These are phyloP conservation scores for Suillus brevipes DNA, from an alignment of 768 basidiomycete species.

Conservation along the genomic window DNA sequence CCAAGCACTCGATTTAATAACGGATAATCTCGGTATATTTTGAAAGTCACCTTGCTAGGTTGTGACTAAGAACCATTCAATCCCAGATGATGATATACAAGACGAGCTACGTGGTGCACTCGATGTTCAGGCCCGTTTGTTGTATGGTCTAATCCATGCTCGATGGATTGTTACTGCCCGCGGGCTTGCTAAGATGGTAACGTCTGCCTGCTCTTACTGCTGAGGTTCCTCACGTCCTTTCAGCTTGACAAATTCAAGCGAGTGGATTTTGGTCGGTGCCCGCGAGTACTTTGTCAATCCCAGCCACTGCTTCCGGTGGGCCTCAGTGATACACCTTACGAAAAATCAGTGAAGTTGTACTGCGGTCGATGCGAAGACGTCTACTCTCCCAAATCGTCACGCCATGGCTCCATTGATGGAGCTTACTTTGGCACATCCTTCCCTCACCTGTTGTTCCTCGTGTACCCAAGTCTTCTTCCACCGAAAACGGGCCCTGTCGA, in stretches of 20 bases:
- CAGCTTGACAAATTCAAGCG: slow-evolving; percentile 97
- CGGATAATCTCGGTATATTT: slow-evolving; percentile 87
- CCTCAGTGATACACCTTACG: slow-evolving; percentile 94
- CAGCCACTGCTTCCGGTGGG: slow-evolving; percentile 97
- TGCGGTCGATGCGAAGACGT: slow-evolving; percentile 99
- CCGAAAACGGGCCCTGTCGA: slow-evolving; percentile 65
- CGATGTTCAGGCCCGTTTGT: slow-evolving; percentile 88
- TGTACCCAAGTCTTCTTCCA: slow-evolving; percentile 91
- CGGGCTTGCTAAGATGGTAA: slow-evolving; percentile 93
- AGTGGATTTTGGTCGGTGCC: slow-evolving; percentile 97
- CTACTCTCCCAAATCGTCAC: slow-evolving; percentile 95
- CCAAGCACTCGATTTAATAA: slow-evolving; percentile 93
- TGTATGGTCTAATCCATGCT: slow-evolving; percentile 97
- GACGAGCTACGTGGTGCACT: slow-evolving; percentile 91
- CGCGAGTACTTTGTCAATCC: slow-evolving; percentile 91
- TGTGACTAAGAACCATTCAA: background rate
- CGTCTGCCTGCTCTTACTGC: background rate
- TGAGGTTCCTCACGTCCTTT: background rate
- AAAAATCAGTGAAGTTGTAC: slow-evolving; percentile 98
- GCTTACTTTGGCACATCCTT: slow-evolving; percentile 99
- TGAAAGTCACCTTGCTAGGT: background rate
- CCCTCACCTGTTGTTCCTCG: slow-evolving; percentile 95
- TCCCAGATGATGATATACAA: slow-evolving; percentile 86
- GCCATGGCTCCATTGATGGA: slow-evolving; percentile 97
- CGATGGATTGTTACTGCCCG: slow-evolving; percentile 95